Base-by-base conservation (phyloP, 2,329 filamentous ascomycete species). In the Diaporthe citriasiana region DNA sequence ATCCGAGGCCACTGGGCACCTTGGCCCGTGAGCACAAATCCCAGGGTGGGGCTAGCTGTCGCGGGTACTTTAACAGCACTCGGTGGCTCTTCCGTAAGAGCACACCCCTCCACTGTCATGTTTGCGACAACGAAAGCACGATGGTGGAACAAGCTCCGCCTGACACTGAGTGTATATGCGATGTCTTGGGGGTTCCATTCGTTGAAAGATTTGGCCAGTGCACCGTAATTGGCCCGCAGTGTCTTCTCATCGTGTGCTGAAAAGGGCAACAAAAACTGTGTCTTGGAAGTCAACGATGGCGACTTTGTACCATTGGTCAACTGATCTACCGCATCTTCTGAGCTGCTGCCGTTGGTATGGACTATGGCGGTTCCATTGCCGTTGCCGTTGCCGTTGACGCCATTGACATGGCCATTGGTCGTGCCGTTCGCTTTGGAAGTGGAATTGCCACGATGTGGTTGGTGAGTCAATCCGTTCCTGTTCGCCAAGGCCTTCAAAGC, bases 1-100 rank as follows among this genome's bases (percentile, higher is more conserved):
- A 76, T 76, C 4, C 17, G n/a, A 4, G 72, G 35, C 75, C 75
- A 76, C 35, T 76, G 75, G 1, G 75, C 72, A 1, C 75, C 75
- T 45, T 76, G 75, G 45, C 74, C 30, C 60, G 51, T 70, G 45
- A 33, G 63, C 8, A 47, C 22, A 15, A 47, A 51, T 35, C 47
- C 47, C 47, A 50, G 19, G 5, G 47, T 50, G 47, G 47, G 47
- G 47, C 19, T 22, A n/a, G 19, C 47, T 19, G 47, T n/a, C 6
- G 47, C 47, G 19, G 47, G 47, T 50, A 50, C 47, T 50, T 50
- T 50, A 17, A 19, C 47, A 25, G 47, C 35, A 38, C 35, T 38
- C 12, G 35, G 35, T 38, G 35, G 35, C 35, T 38, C 35, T 38
- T 38, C 12, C 35, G 35, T 38, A 38, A 38, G 35, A 38, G 35